Evolutionary conservation across 371 early-diverging fungal genomes (phyloP), one percentile per base, ranked within the genome.

Genomic region (Mortierella sp.): DNA sequence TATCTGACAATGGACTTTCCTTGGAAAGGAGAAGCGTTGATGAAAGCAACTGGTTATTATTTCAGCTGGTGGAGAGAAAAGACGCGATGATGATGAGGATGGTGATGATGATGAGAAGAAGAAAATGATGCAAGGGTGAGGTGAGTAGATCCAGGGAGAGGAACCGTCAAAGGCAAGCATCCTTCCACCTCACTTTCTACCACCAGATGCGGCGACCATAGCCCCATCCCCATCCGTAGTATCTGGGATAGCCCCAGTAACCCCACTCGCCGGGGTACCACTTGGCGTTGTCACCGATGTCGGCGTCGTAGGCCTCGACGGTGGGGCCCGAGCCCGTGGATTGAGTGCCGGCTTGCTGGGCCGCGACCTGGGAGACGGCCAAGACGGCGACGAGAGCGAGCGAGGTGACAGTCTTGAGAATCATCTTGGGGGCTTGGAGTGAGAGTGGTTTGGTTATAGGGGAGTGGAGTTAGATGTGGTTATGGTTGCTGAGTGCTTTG

Each of bases 391-490:
- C 8, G 65, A 75, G 4, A 21, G 35, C 65, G 38, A 75, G 24
- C 32, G 60, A 32, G 46, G 49, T 46, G 21, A 75, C 2, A 46
- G 75, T 35, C 48, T 75, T 75, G 75, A 49, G n/a, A 68, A 75
- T 63, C 75, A 65, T 65, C 48, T 49, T 70, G 68, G 11, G 7
- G 4, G 27, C n/a, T 27, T 6, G n/a, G 27, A 6, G 55, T 7
- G n/a, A 7, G 55, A 10, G 11, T 5, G 8, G 29, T 56, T 56
- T 24, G 6, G 14, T 49, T 49, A 18, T 3, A 35, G 35, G 49
- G 49, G 2, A 4, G 18, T 27, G 27, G 56, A 27, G 27, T 3
- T 27, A 3, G 0, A 8, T n/a, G n/a, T n/a, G 27, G 63, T 32
- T 60, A 1, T 41, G 41, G 35, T 60, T 60, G 63, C 41, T 41